Conservation (phyloP, 1,139 yeast genomes). For the Yamadazyma membranifaciens region DNA sequence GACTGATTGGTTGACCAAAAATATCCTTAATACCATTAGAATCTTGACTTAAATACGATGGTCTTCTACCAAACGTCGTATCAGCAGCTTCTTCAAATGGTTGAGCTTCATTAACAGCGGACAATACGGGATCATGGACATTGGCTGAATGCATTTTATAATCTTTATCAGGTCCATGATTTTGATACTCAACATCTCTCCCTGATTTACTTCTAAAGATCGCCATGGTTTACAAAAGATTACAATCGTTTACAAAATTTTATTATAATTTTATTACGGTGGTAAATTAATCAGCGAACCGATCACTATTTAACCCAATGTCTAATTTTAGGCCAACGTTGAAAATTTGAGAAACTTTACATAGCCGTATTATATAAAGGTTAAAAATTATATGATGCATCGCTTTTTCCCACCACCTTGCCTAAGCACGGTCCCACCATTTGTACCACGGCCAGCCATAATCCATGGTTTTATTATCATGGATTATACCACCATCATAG, state of each 20-base stretch:
- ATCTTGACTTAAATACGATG: slow-evolving; percentile 39
- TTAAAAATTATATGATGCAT: no score
- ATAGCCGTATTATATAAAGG: no score
- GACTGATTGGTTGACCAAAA: slow-evolving; percentile 73
- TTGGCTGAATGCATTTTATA: slow-evolving; percentile 55
- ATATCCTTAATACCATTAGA: slow-evolving; percentile 64
- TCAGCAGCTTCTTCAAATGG: slow-evolving; percentile 83
- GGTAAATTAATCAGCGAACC: no score
- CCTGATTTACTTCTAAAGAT: slow-evolving; percentile 40
- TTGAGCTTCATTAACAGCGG: slow-evolving; percentile 92
- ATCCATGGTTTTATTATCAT: no score
- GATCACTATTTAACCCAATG: no score
- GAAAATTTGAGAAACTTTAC: no score
- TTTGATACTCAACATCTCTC: slow-evolving; percentile 36
- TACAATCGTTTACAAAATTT: slow-evolving; percentile 26
- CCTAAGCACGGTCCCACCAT: no score
- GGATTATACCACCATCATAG: no score
- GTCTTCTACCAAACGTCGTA: slow-evolving; percentile 29
- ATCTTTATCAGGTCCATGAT: slow-evolving; percentile 21
- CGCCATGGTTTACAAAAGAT: slow-evolving; percentile 32
- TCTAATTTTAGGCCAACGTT: no score
- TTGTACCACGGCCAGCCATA: no score
- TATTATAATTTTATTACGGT: no score
- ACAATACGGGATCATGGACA: slow-evolving; percentile 83
- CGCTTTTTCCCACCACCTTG: no score